Conservation (phyloP, 1,284 basidiomycete genomes). For the Ustanciosporium gigantosporum region DNA sequence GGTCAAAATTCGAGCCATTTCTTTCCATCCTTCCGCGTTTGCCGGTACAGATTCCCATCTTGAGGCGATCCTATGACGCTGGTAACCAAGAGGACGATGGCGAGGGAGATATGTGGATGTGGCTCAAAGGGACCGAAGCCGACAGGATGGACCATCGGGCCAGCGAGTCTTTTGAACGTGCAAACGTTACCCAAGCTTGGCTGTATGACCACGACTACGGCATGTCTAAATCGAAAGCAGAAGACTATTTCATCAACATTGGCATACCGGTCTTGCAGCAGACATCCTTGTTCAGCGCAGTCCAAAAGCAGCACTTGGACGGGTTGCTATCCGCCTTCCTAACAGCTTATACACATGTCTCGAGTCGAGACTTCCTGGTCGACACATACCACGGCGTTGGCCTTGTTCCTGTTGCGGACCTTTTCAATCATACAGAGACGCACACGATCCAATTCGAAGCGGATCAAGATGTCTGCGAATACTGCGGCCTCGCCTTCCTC, state of each 20-base stretch:
- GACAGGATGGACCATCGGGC: constrained; percentile 11
- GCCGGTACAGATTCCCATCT: constrained; percentile 21
- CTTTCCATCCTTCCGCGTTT: constrained; percentile 30
- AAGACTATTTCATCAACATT: constrained; percentile 17
- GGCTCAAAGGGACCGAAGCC: constrained; percentile 35
- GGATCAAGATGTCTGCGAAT: constrained; percentile 50
- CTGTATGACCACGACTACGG: constrained; percentile 29
- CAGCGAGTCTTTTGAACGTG: neutral
- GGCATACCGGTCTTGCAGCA: constrained; percentile 13
- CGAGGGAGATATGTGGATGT: neutral
- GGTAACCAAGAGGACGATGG: neutral
- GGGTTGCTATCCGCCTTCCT: constrained; percentile 15
- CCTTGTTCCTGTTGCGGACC: constrained; percentile 52
- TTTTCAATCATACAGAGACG: constrained; percentile 49
- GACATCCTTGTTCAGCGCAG: constrained; percentile 6
- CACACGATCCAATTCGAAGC: constrained; percentile 53
- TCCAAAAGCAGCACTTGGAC: constrained; percentile 6
- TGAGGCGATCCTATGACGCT: neutral
- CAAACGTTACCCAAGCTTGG: neutral
- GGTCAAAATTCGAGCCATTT: constrained; percentile 34
- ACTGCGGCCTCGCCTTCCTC: constrained; percentile 37
- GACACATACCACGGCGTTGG: constrained; percentile 48
- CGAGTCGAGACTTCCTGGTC: constrained; percentile 51
- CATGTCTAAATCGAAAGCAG: constrained; percentile 14
- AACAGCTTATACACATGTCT: constrained; percentile 43